Evolutionary conservation across 2,329 filamentous ascomycete genomes (phyloP).

Genomic region (Exophiala alcalophila): DNA sequence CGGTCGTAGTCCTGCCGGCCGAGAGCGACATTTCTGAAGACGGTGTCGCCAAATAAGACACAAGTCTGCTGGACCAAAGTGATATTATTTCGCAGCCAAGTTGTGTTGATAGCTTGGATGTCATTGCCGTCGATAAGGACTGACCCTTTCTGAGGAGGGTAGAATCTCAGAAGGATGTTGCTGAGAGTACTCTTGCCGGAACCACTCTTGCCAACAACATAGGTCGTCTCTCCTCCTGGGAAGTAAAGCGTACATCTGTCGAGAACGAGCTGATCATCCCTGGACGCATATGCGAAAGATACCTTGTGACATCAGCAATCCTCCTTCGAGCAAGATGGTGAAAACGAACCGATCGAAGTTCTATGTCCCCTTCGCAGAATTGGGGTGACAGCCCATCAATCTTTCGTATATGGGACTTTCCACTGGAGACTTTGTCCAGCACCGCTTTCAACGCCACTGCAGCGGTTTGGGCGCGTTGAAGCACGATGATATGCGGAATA

Average conservation of each 20-base stretch:
- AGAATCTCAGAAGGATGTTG: slow-evolving; percentile 75
- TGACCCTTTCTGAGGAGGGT: slow-evolving; percentile 62
- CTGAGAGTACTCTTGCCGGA: slow-evolving; percentile 89
- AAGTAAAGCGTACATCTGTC: slow-evolving; percentile 65
- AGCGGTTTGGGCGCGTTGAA: slow-evolving; percentile 77
- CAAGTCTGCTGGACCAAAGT: slow-evolving; percentile 80
- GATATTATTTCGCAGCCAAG: slow-evolving; percentile 75
- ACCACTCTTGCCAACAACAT: slow-evolving; percentile 80
- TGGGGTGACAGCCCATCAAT: slow-evolving; percentile 36
- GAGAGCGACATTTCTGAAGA: slow-evolving; percentile 74
- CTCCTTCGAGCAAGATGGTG: neutral
- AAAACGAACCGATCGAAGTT: slow-evolving; percentile 64
- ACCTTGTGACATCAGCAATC: slow-evolving; percentile 51
- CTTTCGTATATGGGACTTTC: slow-evolving; percentile 31
- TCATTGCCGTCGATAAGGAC: slow-evolving; percentile 67
- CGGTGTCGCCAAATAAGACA: slow-evolving; percentile 74
- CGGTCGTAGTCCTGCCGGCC: slow-evolving; percentile 54
- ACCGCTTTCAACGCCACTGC: slow-evolving; percentile 59
- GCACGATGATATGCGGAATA: slow-evolving; percentile 70
- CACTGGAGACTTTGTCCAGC: slow-evolving; percentile 33
- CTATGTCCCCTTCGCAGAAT: slow-evolving; percentile 63
- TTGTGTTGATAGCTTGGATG: slow-evolving; percentile 59
- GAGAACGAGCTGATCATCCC: slow-evolving; percentile 60
- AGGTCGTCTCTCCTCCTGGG: slow-evolving; percentile 68
- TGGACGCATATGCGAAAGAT: slow-evolving; percentile 77